Conservation (phyloP, 176 grass and related monocot genomes). For the Saccharum officinarum region DNA sequence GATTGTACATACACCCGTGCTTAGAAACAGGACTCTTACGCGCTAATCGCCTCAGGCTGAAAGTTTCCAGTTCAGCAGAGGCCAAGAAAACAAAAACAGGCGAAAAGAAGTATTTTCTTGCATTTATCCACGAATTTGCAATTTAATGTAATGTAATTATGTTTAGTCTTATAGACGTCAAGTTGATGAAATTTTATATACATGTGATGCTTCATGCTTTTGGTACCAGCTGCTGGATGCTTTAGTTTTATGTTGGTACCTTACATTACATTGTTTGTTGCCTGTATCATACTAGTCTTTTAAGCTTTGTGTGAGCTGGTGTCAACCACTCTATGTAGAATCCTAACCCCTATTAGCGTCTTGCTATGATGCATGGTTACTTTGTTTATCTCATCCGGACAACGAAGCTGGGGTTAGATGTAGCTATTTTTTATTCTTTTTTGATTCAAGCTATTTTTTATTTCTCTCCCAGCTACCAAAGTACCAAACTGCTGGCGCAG, state of each 20-base stretch:
- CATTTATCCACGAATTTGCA: background rate
- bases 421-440: conserved; percentile 5
- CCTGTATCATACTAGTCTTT: background rate
- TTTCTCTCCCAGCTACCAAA: background rate
- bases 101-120: background rate
- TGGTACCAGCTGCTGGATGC: background rate
- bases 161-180: background rate
- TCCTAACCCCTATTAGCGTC: conserved; percentile 24
- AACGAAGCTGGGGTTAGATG: background rate
- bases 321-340: conserved; percentile 28
- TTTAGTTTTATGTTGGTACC: background rate
- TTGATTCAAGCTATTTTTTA: background rate
- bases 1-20: conserved; percentile 33
- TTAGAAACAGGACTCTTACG: background rate
- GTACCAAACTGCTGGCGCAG: conserved; percentile 31
- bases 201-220: conserved; percentile 18
- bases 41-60: background rate
- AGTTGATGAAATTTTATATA: background rate
- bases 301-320: conserved; percentile 20
- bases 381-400: conserved; percentile 8
- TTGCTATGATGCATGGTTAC: conserved; percentile 4
- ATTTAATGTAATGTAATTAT: background rate
- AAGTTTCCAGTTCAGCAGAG: background rate
- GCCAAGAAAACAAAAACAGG: background rate
- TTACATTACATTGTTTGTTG: background rate